phyloP scores from a whole-genome alignment of 352 stramenopile species.

The Thraustotheca clavata region DNA sequence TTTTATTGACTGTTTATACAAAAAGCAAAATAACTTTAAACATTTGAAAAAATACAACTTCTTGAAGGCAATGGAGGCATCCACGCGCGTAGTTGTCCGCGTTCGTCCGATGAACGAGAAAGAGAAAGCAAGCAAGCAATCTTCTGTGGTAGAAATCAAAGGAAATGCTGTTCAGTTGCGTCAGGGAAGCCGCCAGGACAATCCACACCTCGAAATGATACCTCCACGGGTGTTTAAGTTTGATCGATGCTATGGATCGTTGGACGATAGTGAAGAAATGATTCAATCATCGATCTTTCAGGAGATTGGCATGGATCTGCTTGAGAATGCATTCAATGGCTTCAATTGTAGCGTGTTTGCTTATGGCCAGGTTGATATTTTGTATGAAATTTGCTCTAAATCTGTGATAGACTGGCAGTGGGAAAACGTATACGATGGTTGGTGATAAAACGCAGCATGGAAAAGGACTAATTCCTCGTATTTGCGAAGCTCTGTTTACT shows the following conservation, averaged over 20 bases:
- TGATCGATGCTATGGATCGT: constrained; percentile 60
- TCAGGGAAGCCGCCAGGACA: constrained; percentile 29
- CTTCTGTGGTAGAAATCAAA: constrained; percentile 43
- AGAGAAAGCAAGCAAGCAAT: constrained; percentile 39
- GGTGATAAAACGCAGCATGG: constrained; percentile 46
- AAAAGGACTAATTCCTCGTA: constrained; percentile 66
- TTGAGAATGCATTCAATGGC: constrained; percentile 62
- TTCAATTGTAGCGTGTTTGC: constrained; percentile 81
- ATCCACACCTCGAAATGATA: constrained; percentile 34
- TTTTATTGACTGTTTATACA: neutral
- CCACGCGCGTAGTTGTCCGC: constrained; percentile 62
- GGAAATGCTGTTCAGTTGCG: constrained; percentile 44
- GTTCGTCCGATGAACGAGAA: constrained; percentile 52
- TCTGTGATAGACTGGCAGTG: constrained; percentile 47
- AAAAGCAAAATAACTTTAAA: neutral
- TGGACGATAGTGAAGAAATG: constrained; percentile 30
- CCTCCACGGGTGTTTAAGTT: constrained; percentile 54
- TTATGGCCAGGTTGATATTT: constrained; percentile 53
- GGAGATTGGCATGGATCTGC: constrained; percentile 58
- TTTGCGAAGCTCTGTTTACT: constrained; percentile 70
- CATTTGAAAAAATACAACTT: neutral
- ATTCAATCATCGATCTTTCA: constrained; percentile 75
- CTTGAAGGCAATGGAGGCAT: constrained; percentile 21
- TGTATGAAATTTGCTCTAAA: too few species aligned
- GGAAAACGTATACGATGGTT: constrained; percentile 82